Evolutionary conservation across 2,329 filamentous ascomycete species (phyloP), one percentile per base, ranked within the genome.

Genomic region (Ophiocordyceps camponoti-floridani): DNA sequence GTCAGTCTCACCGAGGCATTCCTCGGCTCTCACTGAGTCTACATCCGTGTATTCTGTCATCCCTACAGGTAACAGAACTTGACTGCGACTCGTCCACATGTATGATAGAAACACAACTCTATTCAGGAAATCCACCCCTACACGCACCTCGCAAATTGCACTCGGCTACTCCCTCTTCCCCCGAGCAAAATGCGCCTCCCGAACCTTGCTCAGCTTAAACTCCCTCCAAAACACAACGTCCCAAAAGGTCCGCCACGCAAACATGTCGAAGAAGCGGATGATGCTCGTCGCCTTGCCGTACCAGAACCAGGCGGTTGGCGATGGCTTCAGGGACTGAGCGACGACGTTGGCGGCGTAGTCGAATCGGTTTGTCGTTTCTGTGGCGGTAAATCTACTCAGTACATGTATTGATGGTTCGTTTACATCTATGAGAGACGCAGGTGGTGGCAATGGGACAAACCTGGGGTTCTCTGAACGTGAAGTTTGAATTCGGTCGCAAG

Each of bases 311-410:
- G 47, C 50, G 18, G 14, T 31, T 8, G 47, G 31, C 16, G 28
- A 26, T 13, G 47, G 45, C 27, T 43, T 51, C 16, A 51, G 43
- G n/a, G 50, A 45, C 14, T 49, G 45, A 16, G 43, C 35, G 8
- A 53, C 52, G 23, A 54, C 52, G 7, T 48, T 35, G n/a, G 26
- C 41, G 8, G 41, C 41, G 12, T 42, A 42, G 19, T 30, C 41
- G 12, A 42, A 42, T 30, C 41, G 41, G 12, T 27, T 11, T 6
- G 41, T 42, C 2, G 41, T 42, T 18, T 42, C 41, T 42, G 18
- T 18, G 7, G 11, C 38, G 7, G 11, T 6, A 9, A 26, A 5
- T 8, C 18, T 16, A 19, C 12, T 41, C 18, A 18, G 23, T 7
- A 23, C 9, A n/a, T n/a, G n/a, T n/a, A n/a, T n/a, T n/a, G n/a